These are phyloP conservation scores for Kentomonas sorsogonicus DNA, from an alignment of 208 protist genomes.

Conservation along the genomic window DNA sequence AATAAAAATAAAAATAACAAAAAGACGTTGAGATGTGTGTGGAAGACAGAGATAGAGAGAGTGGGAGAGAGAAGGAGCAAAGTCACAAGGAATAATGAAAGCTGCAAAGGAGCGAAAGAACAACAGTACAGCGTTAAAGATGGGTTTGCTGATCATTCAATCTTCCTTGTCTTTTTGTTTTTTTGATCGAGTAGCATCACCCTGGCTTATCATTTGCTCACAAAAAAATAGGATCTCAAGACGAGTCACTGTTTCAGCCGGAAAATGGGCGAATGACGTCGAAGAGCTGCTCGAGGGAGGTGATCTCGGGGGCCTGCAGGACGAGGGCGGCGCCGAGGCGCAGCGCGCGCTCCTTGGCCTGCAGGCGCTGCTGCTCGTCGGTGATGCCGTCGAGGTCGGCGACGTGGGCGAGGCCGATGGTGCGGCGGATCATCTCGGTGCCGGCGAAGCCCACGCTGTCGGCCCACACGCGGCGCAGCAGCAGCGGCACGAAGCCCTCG, in stretches of 20 bases:
- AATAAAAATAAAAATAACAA: conserved; percentile 12
- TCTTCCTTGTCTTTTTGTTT: too few species aligned
- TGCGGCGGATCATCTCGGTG: conserved; percentile 30
- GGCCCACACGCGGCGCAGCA: conserved; percentile 20
- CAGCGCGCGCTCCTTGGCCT: conserved; percentile 16
- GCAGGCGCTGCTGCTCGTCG: conserved; percentile 9
- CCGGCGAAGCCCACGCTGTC: conserved; percentile 32
- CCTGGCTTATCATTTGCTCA: too few species aligned
- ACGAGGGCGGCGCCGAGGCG: conserved; percentile 23
- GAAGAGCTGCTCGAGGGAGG: conserved; percentile 9
- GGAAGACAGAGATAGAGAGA: conserved; percentile 2
- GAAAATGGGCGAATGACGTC: too few species aligned
- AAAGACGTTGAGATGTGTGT: background rate
- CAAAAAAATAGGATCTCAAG: too few species aligned
- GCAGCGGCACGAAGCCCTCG: conserved; percentile 10
- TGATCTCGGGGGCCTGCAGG: conserved; percentile 11
- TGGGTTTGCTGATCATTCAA: too few species aligned
- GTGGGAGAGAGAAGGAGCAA: background rate
- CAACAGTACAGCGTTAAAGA: too few species aligned
- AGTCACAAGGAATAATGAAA: too few species aligned
- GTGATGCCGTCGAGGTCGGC: conserved; percentile 27
- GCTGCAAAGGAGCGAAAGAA: too few species aligned
- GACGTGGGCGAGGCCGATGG: conserved; percentile 29
- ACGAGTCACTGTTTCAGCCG: too few species aligned
- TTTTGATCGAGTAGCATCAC: too few species aligned